These are phyloP conservation scores for Juglanconis juglandina DNA, from an alignment of 2,329 filamentous ascomycete species.

Conservation along the genomic window DNA sequence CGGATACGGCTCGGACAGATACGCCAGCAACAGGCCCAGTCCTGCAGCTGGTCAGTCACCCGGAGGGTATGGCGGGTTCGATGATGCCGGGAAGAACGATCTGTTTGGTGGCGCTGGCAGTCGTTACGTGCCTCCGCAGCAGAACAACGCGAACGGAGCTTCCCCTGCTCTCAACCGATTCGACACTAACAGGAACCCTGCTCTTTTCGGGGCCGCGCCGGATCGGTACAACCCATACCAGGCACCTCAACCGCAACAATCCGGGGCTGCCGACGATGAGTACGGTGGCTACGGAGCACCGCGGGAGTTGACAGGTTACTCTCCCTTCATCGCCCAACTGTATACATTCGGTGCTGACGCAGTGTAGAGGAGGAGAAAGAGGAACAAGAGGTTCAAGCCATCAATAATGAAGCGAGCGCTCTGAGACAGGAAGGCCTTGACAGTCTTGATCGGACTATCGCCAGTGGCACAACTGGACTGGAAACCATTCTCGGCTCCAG, in stretches of 20 bases:
- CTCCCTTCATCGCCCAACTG: rapidly evolving
- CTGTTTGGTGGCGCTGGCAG: conserved; percentile 48
- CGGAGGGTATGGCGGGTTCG: conserved; percentile 61
- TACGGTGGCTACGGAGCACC: conserved; percentile 62
- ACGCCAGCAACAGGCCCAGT: conserved; percentile 37
- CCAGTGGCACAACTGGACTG: conserved; percentile 26
- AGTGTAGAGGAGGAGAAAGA: conserved; percentile 75
- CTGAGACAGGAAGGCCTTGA: conserved; percentile 73
- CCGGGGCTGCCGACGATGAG: conserved; percentile 6
- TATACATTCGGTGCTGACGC: background rate
- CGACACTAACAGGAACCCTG: background rate
- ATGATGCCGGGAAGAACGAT: conserved; percentile 50
- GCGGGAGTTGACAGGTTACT: conserved; percentile 55
- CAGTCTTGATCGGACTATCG: conserved; percentile 63
- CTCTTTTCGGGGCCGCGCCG: background rate
- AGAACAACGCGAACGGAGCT: background rate
- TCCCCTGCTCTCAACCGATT: background rate
- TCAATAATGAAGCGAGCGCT: conserved; percentile 70
- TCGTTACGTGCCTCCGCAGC: conserved; percentile 21
- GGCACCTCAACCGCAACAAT: background rate
- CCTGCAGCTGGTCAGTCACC: conserved; percentile 37
- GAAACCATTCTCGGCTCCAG: conserved; percentile 38
- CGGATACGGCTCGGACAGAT: conserved; percentile 53
- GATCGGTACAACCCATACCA: conserved; percentile 4
- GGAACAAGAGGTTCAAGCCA: conserved; percentile 64